Percentiles rank a stretch among this genome's conserved stretches.
phyloP scores from a whole-genome alignment of 2,329 filamentous ascomycete species.

The Zasmidium angulare region DNA sequence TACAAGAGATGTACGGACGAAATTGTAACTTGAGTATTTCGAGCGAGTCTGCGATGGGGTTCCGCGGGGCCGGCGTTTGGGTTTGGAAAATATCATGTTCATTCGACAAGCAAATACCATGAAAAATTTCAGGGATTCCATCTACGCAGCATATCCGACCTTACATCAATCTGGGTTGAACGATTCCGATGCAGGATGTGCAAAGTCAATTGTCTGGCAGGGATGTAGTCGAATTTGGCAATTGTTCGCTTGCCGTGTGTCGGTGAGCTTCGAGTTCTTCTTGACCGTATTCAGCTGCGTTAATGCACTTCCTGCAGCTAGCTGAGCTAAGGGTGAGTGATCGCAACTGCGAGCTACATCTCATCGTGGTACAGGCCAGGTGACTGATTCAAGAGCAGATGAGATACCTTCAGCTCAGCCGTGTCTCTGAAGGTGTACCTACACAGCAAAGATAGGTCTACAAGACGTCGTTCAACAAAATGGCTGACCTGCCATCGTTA shows the following conservation, averaged over 20 bases:
- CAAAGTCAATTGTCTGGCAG: neutral
- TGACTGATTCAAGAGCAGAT: neutral
- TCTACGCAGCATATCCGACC: neutral
- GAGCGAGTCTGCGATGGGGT: neutral
- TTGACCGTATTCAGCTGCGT: too few species aligned
- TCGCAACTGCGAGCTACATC: neutral
- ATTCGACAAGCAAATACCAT: neutral
- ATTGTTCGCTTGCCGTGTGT: neutral
- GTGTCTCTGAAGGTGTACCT: too few species aligned
- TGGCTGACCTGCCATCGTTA: neutral
- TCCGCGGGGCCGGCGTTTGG: neutral
- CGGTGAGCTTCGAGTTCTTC: too few species aligned
- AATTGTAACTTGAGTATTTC: neutral
- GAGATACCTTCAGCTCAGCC: neutral
- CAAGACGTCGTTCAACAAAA: neutral
- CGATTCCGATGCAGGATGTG: neutral
- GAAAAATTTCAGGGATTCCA: neutral
- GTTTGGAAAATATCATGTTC: neutral
- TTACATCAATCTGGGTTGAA: neutral
- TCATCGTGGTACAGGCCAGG: neutral
- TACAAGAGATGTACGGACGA: neutral
- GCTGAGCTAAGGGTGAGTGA: neutral
- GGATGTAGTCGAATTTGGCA: neutral
- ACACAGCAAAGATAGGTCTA: too few species aligned
- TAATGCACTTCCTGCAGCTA: too few species aligned